Conservation (phyloP, 139 green algal genomes). For the Chlamydomonas sp. region DNA sequence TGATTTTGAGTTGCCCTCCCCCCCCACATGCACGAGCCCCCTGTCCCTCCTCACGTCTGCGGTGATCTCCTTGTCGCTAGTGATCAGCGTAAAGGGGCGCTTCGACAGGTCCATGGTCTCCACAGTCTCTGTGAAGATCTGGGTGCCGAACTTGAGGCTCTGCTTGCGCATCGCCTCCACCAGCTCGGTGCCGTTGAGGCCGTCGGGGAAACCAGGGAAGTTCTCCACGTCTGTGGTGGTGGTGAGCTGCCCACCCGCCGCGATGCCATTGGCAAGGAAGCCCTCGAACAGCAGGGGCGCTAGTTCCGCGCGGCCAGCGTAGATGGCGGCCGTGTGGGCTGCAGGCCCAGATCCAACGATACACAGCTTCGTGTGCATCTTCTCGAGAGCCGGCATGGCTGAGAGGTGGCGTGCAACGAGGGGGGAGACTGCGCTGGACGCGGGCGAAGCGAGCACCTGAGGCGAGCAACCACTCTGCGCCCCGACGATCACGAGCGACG, state of each 20-base stretch:
- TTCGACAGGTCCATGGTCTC: conserved; percentile 29
- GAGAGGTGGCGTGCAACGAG: background rate
- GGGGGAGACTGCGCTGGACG: too few relatives aligned
- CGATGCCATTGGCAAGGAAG: conserved; percentile 68
- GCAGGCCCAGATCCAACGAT: conserved; percentile 81
- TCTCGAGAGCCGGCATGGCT: conserved; percentile 8
- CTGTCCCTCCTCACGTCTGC: too few relatives aligned
- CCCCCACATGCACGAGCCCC: too few relatives aligned
- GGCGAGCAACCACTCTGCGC: too few relatives aligned
- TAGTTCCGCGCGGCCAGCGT: conserved; percentile 66
- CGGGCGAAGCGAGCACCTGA: too few relatives aligned
- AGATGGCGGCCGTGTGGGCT: conserved; percentile 76
- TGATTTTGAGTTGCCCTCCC: too few relatives aligned
- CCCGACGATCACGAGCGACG: too few relatives aligned
- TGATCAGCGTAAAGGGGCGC: conserved; percentile 28
- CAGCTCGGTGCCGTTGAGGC: conserved; percentile 20
- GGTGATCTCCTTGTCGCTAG: conserved; percentile 7
- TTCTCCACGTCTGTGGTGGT: conserved; percentile 79
- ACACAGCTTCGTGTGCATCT: conserved; percentile 50
- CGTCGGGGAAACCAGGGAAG: conserved; percentile 55
- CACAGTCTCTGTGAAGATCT: conserved; percentile 45
- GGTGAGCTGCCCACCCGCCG: conserved; percentile 67
- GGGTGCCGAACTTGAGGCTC: conserved; percentile 26
- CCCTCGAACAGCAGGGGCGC: conserved; percentile 72
- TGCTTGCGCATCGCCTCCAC: conserved; percentile 29